phyloP scores from a whole-genome alignment of 768 basidiomycete species.

The Mrakia blollopis region DNA sequence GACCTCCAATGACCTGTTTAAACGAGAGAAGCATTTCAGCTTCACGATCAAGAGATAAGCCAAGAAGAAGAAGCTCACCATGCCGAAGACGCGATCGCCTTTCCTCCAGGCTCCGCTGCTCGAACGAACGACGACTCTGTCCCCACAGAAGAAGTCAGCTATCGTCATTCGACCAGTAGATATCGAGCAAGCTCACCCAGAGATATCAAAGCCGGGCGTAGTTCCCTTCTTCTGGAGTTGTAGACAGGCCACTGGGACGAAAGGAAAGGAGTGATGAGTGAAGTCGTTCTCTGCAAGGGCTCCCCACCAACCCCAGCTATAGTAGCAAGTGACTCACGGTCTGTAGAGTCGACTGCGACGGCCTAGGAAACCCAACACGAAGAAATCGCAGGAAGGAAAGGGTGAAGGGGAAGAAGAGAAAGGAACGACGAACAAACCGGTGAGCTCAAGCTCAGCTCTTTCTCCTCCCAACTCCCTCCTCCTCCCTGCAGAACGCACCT shows the following conservation, averaged over 20 bases:
- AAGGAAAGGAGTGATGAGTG: not conserved
- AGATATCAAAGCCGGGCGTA: not conserved
- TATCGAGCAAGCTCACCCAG: not conserved
- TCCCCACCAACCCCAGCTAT: no score
- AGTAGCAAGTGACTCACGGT: not conserved
- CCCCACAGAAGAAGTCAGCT: not conserved
- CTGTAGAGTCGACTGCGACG: not conserved
- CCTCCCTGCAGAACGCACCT: not conserved
- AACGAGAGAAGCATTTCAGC: no score
- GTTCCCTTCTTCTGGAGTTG: conserved; percentile 7
- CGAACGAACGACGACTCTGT: conserved; percentile 7
- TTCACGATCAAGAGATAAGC: no score
- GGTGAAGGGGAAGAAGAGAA: not conserved
- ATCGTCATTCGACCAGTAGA: not conserved
- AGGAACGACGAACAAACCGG: no score
- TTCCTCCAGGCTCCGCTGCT: not conserved
- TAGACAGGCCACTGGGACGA: not conserved
- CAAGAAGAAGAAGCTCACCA: not conserved
- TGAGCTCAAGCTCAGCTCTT: not conserved
- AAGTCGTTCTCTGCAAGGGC: no score
- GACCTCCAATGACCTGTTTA: conserved; percentile 3
- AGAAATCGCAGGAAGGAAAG: not conserved
- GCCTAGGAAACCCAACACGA: not conserved
- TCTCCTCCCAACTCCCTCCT: not conserved
- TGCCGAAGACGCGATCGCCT: not conserved